Base-by-base conservation (phyloP, 1,284 basidiomycete species). In the Cystobasidium sp. region DNA sequence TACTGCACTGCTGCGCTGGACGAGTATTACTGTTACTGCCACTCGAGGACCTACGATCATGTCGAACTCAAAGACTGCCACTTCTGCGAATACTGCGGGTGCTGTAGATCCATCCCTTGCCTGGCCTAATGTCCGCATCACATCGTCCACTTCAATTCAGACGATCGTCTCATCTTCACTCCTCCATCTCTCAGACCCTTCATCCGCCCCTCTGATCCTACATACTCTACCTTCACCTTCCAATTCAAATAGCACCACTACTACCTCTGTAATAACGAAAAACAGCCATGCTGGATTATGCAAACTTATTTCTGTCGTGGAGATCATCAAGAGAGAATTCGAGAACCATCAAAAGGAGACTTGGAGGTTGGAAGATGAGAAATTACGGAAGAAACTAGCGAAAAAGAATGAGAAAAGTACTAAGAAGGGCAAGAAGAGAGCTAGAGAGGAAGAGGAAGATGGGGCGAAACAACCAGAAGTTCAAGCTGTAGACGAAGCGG, bases 261-360 rank as follows among this genome's bases (percentile, higher is more conserved):
- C 10, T 24, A 44, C n/a, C 14, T 18, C 58, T 18, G 43, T 44
- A 9, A 14, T 65, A 10, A 43, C 62, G 51, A 73, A 73, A 52
- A 58, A 62, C 62, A 66, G 47, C 7, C 70, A 73, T 47, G 63
- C 70, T 8, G 53, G 49, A 1, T 41, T 73, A 46, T 49, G 63
- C 39, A 75, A 75, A 52, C 75, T 72, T 37, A 68, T 70, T 41
- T 71, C 46, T 8, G 49, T 65, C 39, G 63, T 74, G n/a, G 59
- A 75, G 53, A 75, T 75, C 47, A 51, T 70, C 43, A 75, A 75
- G 52, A 58, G 74, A 37, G 65, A 75, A 51, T 70, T 69, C 44
- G 59, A 53, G 41, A 14, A 31, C 18, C 59, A 69, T 51, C 61
- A 69, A 59, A 53, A 53, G n/a, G 58, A 43, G 12, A 9, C 24